These are phyloP conservation scores for Plasmodium berghei DNA, from an alignment of 169 alveolate genomes.

Conservation along the genomic window DNA sequence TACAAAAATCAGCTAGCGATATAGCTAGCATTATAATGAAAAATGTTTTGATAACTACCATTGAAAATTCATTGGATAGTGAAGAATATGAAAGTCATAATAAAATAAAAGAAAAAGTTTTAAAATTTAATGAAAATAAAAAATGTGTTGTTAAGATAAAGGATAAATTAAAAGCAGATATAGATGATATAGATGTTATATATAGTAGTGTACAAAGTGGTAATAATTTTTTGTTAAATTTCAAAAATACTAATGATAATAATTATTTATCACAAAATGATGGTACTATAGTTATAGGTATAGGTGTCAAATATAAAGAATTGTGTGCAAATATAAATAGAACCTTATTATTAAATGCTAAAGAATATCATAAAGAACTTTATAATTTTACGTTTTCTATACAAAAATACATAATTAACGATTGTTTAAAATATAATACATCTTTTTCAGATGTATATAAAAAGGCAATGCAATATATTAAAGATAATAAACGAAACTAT, in stretches of 20 bases:
- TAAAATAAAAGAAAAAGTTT: constrained; percentile 77
- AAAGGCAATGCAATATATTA: constrained; percentile 76
- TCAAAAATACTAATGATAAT: constrained; percentile 81
- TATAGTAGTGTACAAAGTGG: constrained; percentile 89
- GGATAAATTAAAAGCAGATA: constrained; percentile 80
- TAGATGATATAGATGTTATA: constrained; percentile 82
- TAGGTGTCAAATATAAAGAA: constrained; percentile 84
- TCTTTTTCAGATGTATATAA: constrained; percentile 81
- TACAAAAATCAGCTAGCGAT: constrained; percentile 83
- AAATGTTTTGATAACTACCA: constrained; percentile 81
- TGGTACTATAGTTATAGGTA: constrained; percentile 84
- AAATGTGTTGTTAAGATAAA: constrained; percentile 81
- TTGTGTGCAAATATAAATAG: constrained; percentile 84
- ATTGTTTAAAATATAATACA: constrained; percentile 74
- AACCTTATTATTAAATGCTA: constrained; percentile 84
- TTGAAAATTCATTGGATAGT: constrained; percentile 84
- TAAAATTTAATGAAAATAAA: constrained; percentile 79
- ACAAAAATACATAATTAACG: constrained; percentile 79
- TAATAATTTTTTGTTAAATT: constrained; percentile 77
- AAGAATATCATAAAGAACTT: constrained; percentile 82
- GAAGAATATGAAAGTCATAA: constrained; percentile 83
- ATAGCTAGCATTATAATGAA: constrained; percentile 84
- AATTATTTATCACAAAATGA: constrained; percentile 82
- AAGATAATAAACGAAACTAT: constrained; percentile 58
- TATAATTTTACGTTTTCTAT: constrained; percentile 79